These are phyloP conservation scores for Phoenix roebelenii DNA, from an alignment of 176 grass and related monocot species.

Conservation along the genomic window DNA sequence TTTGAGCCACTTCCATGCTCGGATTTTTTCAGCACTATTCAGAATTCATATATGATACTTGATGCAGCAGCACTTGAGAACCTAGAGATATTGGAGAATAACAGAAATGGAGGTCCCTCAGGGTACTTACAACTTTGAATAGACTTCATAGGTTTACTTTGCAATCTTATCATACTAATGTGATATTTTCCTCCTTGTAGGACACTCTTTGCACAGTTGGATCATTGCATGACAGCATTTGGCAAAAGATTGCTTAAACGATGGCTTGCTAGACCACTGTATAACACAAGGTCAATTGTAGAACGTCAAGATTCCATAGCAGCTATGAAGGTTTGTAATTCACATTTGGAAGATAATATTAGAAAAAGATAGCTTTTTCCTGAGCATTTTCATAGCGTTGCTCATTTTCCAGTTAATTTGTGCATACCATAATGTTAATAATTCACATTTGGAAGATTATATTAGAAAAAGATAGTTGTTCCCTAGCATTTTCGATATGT, in stretches of 20 bases:
- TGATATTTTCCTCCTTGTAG: conserved; percentile 39
- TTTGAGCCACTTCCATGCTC: conserved; percentile 70
- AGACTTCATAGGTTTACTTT: conserved; percentile 4
- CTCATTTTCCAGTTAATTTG: too few species aligned
- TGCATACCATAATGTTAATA: neutral
- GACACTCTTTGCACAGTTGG: conserved; percentile 85
- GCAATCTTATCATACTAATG: neutral
- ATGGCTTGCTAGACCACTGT: conserved; percentile 86
- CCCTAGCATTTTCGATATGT: too few species aligned
- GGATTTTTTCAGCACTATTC: conserved; percentile 26
- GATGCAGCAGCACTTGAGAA: conserved; percentile 93
- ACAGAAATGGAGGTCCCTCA: conserved; percentile 44
- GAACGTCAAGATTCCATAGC: conserved; percentile 69
- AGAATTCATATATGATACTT: conserved; percentile 74
- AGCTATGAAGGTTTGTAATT: conserved; percentile 61
- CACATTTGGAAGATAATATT: conserved; percentile 1
- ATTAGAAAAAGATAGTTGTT: neutral
- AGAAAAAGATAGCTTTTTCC: neutral
- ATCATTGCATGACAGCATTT: conserved; percentile 89
- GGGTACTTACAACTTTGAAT: conserved; percentile 41
- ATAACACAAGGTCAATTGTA: conserved; percentile 48
- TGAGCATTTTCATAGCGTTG: too few species aligned
- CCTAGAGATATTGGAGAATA: conserved; percentile 86
- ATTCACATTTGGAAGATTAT: conserved; percentile 3
- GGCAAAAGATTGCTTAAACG: conserved; percentile 84